phyloP scores from a whole-genome alignment of 23 red algal species.

The Chondrus crispus region DNA sequence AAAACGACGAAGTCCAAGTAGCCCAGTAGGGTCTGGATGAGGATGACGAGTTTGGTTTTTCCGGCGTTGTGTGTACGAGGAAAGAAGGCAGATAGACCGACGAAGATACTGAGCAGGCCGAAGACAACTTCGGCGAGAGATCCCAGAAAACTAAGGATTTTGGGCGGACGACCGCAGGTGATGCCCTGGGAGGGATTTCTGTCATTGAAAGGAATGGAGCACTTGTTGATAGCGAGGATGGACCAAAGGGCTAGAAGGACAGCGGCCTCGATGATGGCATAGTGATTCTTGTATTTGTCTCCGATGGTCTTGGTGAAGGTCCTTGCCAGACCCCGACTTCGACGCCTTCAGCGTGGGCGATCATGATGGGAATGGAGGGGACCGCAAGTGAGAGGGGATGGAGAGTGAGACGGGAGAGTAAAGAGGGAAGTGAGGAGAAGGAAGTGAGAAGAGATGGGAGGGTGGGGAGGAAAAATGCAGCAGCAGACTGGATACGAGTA shows the following conservation, averaged over 20 bases:
- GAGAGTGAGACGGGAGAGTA: too few species aligned
- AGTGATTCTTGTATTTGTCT: not conserved
- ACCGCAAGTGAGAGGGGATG: too few species aligned
- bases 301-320: too few species aligned
- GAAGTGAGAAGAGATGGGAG: too few species aligned
- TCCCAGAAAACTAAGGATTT: slow-evolving; percentile 31
- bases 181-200: slow-evolving; percentile 2
- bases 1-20: slow-evolving; percentile 50
- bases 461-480: too few species aligned
- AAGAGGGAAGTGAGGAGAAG: too few species aligned
- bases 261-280: slow-evolving; percentile 16
- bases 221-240: slow-evolving; percentile 47
- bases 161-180: not conserved
- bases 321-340: too few species aligned
- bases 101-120: slow-evolving; percentile 39
- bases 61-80: slow-evolving; percentile 4
- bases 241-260: slow-evolving; percentile 50
- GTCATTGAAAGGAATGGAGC: slow-evolving; percentile 30
- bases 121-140: slow-evolving; percentile 40
- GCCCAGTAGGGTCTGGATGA: slow-evolving; percentile 26
- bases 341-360: too few species aligned
- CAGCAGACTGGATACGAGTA: too few species aligned
- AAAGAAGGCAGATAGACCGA: slow-evolving; percentile 2
- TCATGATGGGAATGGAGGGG: too few species aligned
- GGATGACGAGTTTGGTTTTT: slow-evolving; percentile 9